Percentiles rank a stretch among this genome's conserved stretches.
Evolutionary conservation across 805 yeast genomes (phyloP).

Genomic region (Barnettozyma botsteinii): DNA sequence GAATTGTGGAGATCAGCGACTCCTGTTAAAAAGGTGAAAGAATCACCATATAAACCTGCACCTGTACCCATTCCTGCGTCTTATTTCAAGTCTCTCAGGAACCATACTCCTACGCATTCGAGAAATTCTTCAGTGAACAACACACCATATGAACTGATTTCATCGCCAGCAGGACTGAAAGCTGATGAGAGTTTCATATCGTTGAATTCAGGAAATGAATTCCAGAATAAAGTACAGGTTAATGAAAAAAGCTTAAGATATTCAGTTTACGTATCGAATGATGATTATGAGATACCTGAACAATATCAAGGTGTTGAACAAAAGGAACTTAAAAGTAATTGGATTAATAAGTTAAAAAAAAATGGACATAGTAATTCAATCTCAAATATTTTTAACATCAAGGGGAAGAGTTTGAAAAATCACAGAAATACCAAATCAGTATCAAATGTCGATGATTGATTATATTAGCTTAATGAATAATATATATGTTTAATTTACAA

Average conservation of each 20-base stretch:
- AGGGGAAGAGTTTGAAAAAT: neutral
- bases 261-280: constrained; percentile 11
- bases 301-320: neutral
- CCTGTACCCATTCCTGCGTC: constrained; percentile 11
- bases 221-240: constrained; percentile 1
- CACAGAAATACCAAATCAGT: constrained; percentile 5
- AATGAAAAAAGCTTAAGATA: constrained; percentile 4
- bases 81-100: constrained; percentile 7
- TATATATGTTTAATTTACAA: neutral
- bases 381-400: constrained; percentile 4
- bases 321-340: neutral
- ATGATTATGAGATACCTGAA: constrained; percentile 11
- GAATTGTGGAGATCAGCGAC: constrained; percentile 6
- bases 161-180: constrained; percentile 4
- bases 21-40: constrained; percentile 1
- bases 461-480: neutral
- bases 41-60: neutral
- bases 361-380: constrained; percentile 6
- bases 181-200: constrained; percentile 4
- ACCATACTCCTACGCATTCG: constrained; percentile 9
- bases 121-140: constrained; percentile 3
- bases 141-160: constrained; percentile 2
- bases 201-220: constrained; percentile 1
- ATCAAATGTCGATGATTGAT: neutral
- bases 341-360: neutral